Conservation (phyloP, 2,329 filamentous ascomycete species). For the Coniella lustricola region DNA sequence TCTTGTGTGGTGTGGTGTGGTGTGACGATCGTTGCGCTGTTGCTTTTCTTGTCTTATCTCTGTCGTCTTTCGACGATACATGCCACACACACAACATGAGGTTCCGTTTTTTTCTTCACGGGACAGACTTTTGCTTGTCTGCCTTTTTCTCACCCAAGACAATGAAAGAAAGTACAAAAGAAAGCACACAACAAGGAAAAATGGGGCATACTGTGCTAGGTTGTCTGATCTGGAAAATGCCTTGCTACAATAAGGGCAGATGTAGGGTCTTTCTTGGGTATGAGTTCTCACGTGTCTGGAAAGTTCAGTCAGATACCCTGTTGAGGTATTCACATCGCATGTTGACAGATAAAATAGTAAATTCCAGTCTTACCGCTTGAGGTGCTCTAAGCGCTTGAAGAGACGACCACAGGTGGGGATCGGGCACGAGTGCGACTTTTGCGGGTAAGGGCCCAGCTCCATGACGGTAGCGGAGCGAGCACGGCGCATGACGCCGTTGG, state of each 20-base stretch:
- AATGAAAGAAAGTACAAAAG: conserved; percentile 26
- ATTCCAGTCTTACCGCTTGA: conserved; percentile 77
- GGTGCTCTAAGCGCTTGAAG: conserved; percentile 98
- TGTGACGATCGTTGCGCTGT: conserved; percentile 22
- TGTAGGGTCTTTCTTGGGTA: conserved; percentile 97
- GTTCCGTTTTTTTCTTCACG: conserved; percentile 29
- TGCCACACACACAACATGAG: conserved; percentile 36
- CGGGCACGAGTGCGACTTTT: conserved; percentile 98
- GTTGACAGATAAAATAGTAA: conserved; percentile 33
- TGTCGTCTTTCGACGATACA: conserved; percentile 22
- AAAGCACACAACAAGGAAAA: conserved; percentile 27
- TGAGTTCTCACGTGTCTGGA: conserved; percentile 96
- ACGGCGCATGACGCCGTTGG: conserved; percentile 73
- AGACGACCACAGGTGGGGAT: conserved; percentile 94
- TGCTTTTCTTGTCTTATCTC: conserved; percentile 23
- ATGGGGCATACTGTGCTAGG: conserved; percentile 77
- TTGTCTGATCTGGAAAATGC: conserved; percentile 98
- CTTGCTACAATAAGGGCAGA: conserved; percentile 97
- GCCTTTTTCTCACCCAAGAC: too few relatives aligned
- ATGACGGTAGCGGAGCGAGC: conserved; percentile 93
- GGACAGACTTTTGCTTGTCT: conserved; percentile 17
- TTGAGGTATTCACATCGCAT: conserved; percentile 29
- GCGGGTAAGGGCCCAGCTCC: conserved; percentile 92
- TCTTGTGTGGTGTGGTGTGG: conserved; percentile 26
- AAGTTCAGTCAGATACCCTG: conserved; percentile 36